Conservation (phyloP, 225 moss, liverwort and hornwort genomes). For the Pseudoscleropodium purum region DNA sequence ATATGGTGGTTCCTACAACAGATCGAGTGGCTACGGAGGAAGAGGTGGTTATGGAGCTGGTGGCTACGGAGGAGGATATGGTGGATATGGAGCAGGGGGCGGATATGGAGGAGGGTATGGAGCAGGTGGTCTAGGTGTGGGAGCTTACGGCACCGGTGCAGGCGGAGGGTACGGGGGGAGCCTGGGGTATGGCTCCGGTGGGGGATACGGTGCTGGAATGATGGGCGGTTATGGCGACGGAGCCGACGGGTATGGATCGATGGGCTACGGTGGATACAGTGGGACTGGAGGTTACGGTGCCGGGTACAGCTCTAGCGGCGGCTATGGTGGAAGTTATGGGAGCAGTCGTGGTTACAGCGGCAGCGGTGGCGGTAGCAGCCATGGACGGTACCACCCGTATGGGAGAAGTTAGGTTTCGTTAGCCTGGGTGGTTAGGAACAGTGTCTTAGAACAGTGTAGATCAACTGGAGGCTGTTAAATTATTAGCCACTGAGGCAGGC, state of each 20-base stretch:
- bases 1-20: conserved; percentile 24
- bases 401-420: conserved; percentile 64
- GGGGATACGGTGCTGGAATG: conserved; percentile 80
- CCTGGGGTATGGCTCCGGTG: conserved; percentile 74
- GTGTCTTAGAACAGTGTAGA: conserved; percentile 28
- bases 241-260: conserved; percentile 77
- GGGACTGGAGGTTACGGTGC: conserved; percentile 61
- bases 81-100: conserved; percentile 38
- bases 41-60: conserved; percentile 60
- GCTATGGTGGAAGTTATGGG: conserved; percentile 69
- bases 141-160: conserved; percentile 57
- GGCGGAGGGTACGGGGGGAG: conserved; percentile 85
- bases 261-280: conserved; percentile 88
- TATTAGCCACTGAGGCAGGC: conserved; percentile 32
- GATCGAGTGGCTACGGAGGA: conserved; percentile 57
- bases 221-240: conserved; percentile 89
- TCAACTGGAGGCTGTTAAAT: conserved; percentile 7
- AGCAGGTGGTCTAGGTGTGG: conserved; percentile 60
- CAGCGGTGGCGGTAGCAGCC: conserved; percentile 75
- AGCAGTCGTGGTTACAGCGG: conserved; percentile 77
- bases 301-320: conserved; percentile 73
- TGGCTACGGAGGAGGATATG: conserved; percentile 65
- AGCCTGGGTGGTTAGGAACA: not conserved
- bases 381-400: conserved; percentile 95
- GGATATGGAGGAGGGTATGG: conserved; percentile 51